Base-by-base conservation (phyloP, 2,329 filamentous ascomycete species). In the Aspergillus awamori region DNA sequence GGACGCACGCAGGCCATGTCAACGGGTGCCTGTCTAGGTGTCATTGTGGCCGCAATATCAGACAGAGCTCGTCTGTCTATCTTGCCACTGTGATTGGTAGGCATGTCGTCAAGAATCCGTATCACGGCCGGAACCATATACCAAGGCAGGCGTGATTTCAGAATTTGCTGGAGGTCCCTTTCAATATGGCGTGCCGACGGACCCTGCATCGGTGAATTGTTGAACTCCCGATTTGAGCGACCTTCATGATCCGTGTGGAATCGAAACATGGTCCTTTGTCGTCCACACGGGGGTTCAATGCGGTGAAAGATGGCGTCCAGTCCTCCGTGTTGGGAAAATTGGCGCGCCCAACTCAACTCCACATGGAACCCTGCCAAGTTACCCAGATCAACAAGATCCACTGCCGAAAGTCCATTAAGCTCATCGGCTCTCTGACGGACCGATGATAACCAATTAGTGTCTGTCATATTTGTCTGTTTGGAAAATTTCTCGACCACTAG, bases 71-170 rank as follows among this genome's bases (percentile, higher is more conserved):
- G 33, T n/a, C 58, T 53, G 38, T 60, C 58, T 43, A 60, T 13
- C 38, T 60, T 60, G 45, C 58, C 58, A 26, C 49, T 60, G 28
- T 56, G 28, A 15, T 57, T 60, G 13, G 53, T 57, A 30, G 58
- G 58, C 58, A 60, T 60, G 13, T 47, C 13, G 17, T 57, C 58
- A n/a, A 60, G 33, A 2, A 53, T 45, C 15, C 15, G 38, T 8
- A 59, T 49, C 10, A 39, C 6, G 5, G 57, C 51, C 6, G 57
- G 57, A 6, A 59, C 57, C 57, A 59, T 59, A n/a, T 59, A 59
- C n/a, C 51, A 59, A 15, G 57, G 57, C 11, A 59, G 41, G 22
- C 38, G 49, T 8, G 5, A 8, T 24, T 49, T 17, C 17, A 49
- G 28, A 4, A 48, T 26, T 13, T 41, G 24, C 7, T 30, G 24